phyloP scores from a whole-genome alignment of 345 rosid genomes.

The Leavenworthia alabamica region DNA sequence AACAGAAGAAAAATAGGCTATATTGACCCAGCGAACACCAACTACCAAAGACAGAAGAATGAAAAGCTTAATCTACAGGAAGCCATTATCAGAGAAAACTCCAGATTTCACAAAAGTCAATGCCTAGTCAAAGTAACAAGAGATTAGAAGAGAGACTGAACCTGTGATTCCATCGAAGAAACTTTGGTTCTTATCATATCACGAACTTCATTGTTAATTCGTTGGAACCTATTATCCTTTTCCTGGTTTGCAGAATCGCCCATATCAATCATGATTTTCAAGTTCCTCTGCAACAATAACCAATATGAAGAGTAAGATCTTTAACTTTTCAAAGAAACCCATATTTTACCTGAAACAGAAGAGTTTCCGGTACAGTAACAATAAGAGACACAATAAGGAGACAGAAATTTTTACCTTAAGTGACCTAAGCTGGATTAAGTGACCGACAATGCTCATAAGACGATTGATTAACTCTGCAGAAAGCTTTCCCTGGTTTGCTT shows the following conservation, averaged over 20 bases:
- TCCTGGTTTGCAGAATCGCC: constrained; percentile 70
- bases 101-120: not conserved
- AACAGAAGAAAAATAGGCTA: not conserved
- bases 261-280: constrained; percentile 70
- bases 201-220: constrained; percentile 71
- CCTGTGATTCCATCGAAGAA: constrained; percentile 29
- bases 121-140: not conserved
- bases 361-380: not conserved
- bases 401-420: constrained; percentile 52
- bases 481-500: constrained; percentile 85
- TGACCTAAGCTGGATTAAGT: constrained; percentile 86
- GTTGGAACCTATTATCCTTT: constrained; percentile 71
- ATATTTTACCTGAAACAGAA: not conserved
- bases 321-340: not conserved
- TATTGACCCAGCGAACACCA: constrained; percentile 1
- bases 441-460: constrained; percentile 87
- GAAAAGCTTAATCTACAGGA: not conserved
- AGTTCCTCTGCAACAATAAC: constrained; percentile 58
- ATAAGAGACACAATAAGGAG: not conserved
- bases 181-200: constrained; percentile 57
- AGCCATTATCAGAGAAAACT: not conserved
- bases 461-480: constrained; percentile 75
- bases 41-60: not conserved
- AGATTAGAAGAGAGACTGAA: constrained; percentile 1
- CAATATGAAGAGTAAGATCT: not conserved